Conservation (phyloP, 345 rosid genomes). For the Moricandia arvensis region DNA sequence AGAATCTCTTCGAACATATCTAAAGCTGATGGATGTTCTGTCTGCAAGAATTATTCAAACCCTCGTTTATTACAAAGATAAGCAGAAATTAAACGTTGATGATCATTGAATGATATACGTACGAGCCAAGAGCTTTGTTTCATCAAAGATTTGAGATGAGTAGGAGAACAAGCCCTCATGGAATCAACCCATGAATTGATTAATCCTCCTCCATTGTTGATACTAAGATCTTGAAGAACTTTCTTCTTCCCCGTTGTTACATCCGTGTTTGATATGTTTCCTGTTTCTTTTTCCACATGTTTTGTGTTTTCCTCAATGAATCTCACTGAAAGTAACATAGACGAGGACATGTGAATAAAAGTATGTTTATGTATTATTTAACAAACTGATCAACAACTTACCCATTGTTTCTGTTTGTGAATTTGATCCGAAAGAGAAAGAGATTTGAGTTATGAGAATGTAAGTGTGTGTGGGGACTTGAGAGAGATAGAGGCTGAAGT, state of each 20-base stretch:
- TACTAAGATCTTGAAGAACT: constrained; percentile 36
- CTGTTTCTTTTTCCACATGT: constrained; percentile 50
- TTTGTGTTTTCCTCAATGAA: constrained; percentile 40
- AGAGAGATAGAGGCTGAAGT: constrained; percentile 32
- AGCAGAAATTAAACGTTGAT: constrained; percentile 51
- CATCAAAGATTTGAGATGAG: constrained; percentile 48
- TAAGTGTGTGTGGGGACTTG: constrained; percentile 28
- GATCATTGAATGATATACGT: constrained; percentile 23
- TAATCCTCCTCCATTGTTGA: constrained; percentile 46
- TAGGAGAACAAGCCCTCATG: constrained; percentile 89
- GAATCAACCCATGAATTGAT: constrained; percentile 73
- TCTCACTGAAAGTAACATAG: constrained; percentile 32
- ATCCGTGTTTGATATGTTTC: constrained; percentile 24
- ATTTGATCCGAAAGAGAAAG: background rate
- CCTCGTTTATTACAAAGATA: constrained; percentile 29
- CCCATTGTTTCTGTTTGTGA: constrained; percentile 23
- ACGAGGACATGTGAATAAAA: background rate
- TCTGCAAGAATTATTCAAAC: constrained; percentile 48
- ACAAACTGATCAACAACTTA: constrained; percentile 12
- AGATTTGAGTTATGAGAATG: constrained; percentile 23
- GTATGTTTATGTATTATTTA: background rate
- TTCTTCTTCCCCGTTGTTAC: constrained; percentile 25
- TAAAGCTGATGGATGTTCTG: constrained; percentile 82
- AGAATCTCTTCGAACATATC: constrained; percentile 71
- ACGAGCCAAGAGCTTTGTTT: constrained; percentile 38